Conservation (phyloP, 345 rosid genomes). For the Moricandia arvensis region DNA sequence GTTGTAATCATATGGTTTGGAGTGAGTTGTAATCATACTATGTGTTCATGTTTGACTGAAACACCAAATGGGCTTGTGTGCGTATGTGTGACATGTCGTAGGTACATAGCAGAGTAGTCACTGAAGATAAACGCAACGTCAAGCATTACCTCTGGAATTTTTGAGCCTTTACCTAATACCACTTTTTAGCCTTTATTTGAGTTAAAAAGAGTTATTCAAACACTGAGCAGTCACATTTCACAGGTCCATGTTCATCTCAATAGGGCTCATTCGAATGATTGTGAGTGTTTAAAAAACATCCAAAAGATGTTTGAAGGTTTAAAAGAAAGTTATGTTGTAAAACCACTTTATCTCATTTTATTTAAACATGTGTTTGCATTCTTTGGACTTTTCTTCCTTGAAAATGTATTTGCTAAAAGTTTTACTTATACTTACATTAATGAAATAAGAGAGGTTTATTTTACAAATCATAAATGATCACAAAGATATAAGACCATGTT, state of each 20-base stretch:
- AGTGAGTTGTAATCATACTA: too few species aligned
- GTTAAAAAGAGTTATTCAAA: constrained; percentile 7
- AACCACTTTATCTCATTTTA: constrained; percentile 19
- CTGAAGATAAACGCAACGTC: constrained; percentile 89
- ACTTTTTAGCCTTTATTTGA: constrained; percentile 1
- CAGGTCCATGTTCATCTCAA: constrained; percentile 13
- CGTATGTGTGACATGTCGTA: constrained; percentile 55
- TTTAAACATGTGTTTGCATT: constrained; percentile 18
- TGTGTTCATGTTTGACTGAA: too few species aligned
- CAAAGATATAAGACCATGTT: too few species aligned
- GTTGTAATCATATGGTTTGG: too few species aligned
- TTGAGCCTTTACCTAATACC: constrained; percentile 34
- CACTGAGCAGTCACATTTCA: constrained; percentile 13
- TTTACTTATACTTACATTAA: too few species aligned
- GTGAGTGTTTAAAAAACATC: not conserved
- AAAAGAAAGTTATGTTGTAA: constrained; percentile 26
- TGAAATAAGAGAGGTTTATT: too few species aligned
- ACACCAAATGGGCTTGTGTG: not conserved
- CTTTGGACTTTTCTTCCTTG: not conserved
- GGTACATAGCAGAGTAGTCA: constrained; percentile 82
- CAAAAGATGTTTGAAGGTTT: constrained; percentile 15
- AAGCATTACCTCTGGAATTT: constrained; percentile 72
- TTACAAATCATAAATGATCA: too few species aligned
- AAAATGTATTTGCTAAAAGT: too few species aligned
- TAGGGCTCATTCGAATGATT: not conserved